phyloP scores from a whole-genome alignment of 495 filamentous ascomycete genomes.

The Neurospora sp. region DNA sequence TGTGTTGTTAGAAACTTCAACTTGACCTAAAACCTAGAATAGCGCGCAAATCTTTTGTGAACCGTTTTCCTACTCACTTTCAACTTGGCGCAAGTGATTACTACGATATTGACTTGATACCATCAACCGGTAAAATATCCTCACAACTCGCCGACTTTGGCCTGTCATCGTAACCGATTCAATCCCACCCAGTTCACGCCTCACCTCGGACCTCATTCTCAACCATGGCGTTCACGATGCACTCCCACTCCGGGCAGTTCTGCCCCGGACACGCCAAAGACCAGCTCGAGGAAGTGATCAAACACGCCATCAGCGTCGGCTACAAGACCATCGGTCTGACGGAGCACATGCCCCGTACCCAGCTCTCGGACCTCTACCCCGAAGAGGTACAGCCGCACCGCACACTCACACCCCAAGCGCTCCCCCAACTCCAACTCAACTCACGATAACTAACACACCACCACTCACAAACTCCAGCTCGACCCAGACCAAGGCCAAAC shows the following conservation, averaged over 20 bases:
- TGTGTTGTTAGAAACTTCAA: neutral
- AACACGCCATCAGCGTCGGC: slow-evolving; percentile 63
- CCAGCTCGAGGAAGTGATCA: slow-evolving; percentile 72
- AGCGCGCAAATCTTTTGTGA: neutral
- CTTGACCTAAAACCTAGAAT: neutral
- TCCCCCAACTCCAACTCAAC: slow-evolving; percentile 5
- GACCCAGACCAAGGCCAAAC: slow-evolving; percentile 18
- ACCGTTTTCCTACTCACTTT: neutral
- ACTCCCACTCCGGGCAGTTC: slow-evolving; percentile 97
- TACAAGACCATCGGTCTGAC: slow-evolving; percentile 81
- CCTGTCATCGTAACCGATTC: neutral
- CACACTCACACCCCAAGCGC: neutral
- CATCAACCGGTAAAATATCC: neutral
- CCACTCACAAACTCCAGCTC: slow-evolving; percentile 17
- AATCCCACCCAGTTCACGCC: neutral
- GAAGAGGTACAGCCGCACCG: slow-evolving; percentile 56
- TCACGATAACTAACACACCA: slow-evolving; percentile 7
- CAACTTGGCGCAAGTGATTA: neutral
- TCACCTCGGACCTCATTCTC: neutral
- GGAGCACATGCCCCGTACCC: slow-evolving; percentile 88
- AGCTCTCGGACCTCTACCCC: slow-evolving; percentile 71
- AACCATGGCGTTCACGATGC: slow-evolving; percentile 92
- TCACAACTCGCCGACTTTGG: neutral
- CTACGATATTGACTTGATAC: neutral
- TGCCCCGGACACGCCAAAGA: slow-evolving; percentile 81